These are phyloP conservation scores for Fusarium pseudoanthophilum DNA, from an alignment of 2,329 filamentous ascomycete genomes.

Conservation along the genomic window DNA sequence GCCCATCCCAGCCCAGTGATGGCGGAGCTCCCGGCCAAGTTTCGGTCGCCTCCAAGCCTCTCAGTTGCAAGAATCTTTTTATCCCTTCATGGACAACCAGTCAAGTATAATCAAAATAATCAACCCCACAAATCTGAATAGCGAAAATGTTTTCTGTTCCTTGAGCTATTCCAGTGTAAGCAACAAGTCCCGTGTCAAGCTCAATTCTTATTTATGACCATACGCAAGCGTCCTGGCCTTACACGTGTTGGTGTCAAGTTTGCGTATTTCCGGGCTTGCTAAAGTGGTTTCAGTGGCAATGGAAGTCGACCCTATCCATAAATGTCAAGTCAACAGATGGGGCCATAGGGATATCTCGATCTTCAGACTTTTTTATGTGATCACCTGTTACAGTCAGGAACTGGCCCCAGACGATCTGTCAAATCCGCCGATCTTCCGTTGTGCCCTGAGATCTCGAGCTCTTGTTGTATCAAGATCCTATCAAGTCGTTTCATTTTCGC, in stretches of 20 bases:
- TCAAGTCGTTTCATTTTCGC: neutral
- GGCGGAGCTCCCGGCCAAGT: slow-evolving; percentile 30
- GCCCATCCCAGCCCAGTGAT: neutral
- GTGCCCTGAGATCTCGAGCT: neutral
- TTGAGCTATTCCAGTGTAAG: slow-evolving; percentile 4
- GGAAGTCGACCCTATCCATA: neutral
- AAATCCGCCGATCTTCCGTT: neutral
- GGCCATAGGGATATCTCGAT: slow-evolving; percentile 11
- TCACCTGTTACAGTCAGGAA: slow-evolving; percentile 25
- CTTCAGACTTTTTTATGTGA: neutral
- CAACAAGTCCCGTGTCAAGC: neutral
- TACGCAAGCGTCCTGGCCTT: slow-evolving; percentile 1
- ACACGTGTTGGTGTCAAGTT: neutral
- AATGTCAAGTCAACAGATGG: slow-evolving; percentile 17
- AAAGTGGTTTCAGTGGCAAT: slow-evolving; percentile 23
- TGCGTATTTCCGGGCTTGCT: neutral
- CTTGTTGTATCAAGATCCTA: neutral
- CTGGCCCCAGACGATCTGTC: slow-evolving; percentile 11
- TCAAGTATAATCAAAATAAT: neutral
- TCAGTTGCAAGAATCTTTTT: neutral
- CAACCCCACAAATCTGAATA: slow-evolving; percentile 2
- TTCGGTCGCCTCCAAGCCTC: slow-evolving; percentile 32
- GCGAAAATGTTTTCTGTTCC: neutral
- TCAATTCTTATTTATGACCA: neutral
- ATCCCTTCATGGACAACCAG: slow-evolving; percentile 3